Percentiles rank a stretch among this genome's conserved stretches.
These are phyloP conservation scores for Phytophthora sp. DNA, from an alignment of 352 stramenopile species.

Conservation along the genomic window DNA sequence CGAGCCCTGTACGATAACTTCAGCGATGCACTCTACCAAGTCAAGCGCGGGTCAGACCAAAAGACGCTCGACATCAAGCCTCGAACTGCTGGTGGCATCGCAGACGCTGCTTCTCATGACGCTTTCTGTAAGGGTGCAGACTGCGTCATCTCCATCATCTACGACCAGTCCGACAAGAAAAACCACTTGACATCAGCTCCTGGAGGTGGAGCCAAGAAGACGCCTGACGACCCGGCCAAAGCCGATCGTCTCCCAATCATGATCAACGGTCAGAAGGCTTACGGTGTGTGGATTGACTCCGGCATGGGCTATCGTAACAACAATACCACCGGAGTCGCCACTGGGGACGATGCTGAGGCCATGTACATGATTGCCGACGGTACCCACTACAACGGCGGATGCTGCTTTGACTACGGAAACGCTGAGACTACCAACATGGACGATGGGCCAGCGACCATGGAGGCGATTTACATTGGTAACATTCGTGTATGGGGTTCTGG, in stretches of 20 bases:
- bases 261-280: constrained; percentile 20
- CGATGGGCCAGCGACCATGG: constrained; percentile 29
- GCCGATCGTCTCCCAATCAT: constrained; percentile 23
- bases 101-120: constrained; percentile 21
- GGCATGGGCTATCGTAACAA: constrained; percentile 31
- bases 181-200: constrained; percentile 32
- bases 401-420: constrained; percentile 36
- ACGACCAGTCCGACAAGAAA: constrained; percentile 31
- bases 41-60: constrained; percentile 20
- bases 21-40: constrained; percentile 28
- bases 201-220: constrained; percentile 30
- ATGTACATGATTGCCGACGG: constrained; percentile 34
- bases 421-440: constrained; percentile 31
- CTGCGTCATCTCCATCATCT: constrained; percentile 33
- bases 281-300: constrained; percentile 27
- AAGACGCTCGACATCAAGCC: constrained; percentile 27
- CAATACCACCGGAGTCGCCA: constrained; percentile 20
- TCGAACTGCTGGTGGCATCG: constrained; percentile 13
- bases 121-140: constrained; percentile 22
- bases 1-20: constrained; percentile 21
- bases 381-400: constrained; percentile 27
- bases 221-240: constrained; percentile 12
- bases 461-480: constrained; percentile 30
- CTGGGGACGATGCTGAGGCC: constrained; percentile 23
- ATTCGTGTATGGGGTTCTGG: constrained; percentile 22